Base-by-base conservation (phyloP, 305 asterid species). In the Plantago coronopus region DNA sequence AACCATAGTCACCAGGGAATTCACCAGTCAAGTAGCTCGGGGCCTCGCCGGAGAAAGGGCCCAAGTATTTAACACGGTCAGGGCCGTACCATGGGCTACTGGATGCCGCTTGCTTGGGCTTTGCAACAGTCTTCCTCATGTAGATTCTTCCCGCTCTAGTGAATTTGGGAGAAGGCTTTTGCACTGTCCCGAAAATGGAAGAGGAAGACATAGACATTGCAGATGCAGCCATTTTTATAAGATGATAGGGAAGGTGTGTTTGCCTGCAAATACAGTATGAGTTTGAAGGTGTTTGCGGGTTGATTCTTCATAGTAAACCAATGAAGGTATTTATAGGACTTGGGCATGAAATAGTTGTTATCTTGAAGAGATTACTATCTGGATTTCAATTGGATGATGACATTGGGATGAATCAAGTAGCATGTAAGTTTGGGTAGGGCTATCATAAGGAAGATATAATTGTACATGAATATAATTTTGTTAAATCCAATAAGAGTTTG, bases 21-120 rank as follows among this genome's bases (percentile, higher is more conserved):
- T 79, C 81, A 3, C 84, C 79, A 14, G 76, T 78, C 43, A 79
- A 69, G 78, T 79, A 68, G 78, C 80, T 79, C 0, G 85, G 85
- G 67, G 82, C 61, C 65, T 76, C 85, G 3, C 85, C 85, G 54
- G 82, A 79, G 76, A 79, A 74, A 44, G 85, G 85, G 45, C 85
- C 85, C 48, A 79, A 59, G 77, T 79, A 79, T n/a, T 72, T 73
- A n/a, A 69, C 83, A 11, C 86, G 80, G 74, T 77, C 83, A 0
- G 83, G 76, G 54, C 86, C 86, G 68, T 80, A 77, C 86, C 86
- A 77, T 1, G 79, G 81, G 81, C 83, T 80, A 51, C 71, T 62
- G 29, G 81, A 77, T 18, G 81, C 22, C 31, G 49, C 64, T 12
- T 68, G 16, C 77, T 72, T 77, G 66, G 61, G 40, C 54, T 17